Base-by-base conservation (phyloP, 225 moss, liverwort and hornwort genomes). In the Takakia lepidozioides region DNA sequence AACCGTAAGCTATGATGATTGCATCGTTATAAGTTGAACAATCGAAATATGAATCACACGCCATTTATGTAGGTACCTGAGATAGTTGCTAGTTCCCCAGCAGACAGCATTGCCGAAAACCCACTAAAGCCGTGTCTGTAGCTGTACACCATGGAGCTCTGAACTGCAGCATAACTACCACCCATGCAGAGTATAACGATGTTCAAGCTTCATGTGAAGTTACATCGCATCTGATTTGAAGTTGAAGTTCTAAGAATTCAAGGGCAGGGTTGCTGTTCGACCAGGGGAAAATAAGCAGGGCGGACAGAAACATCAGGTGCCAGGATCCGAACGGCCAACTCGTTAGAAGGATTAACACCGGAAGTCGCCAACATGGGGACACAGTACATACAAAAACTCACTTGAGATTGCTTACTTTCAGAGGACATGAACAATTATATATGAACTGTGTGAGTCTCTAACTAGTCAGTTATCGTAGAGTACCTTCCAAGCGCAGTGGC, bases 61-160 rank as follows among this genome's bases (percentile, higher is more conserved):
- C 22, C n/a, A n/a, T n/a, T n/a, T n/a, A n/a, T n/a, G n/a, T n/a
- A 48, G 16, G 3, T 19, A 35, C 53, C 62, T 63, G 54, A 30
- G 3, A 63, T 11, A 18, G 17, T 28, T 2, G 10, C 26, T 21
- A 36, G 46, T 27, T 63, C 54, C 34, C 28, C 36, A 23, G 34
- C 34, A 14, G 54, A 34, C 13, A 63, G 54, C 54, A 37, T 36
- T 0, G 62, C 62, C 25, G 55, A 53, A 48, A 63, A 63, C n/a
- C 62, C 62, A 55, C 36, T 63, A 54, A 63, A 63, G 38, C 21
- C 46, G 29, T 63, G 54, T 42, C 48, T 54, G 43, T 63, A 63
- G 32, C 46, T 43, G 19, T 63, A 55, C 1, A 63, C 62, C 7
- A 63, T 25, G 27, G 46, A 54, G 6, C 39, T 22, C 21, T n/a